A percentile compares a stretch with the other conserved stretches of the same genome.
phyloP scores from a whole-genome alignment of 2,329 filamentous ascomycete species.

The Fusarium ramigenum region DNA sequence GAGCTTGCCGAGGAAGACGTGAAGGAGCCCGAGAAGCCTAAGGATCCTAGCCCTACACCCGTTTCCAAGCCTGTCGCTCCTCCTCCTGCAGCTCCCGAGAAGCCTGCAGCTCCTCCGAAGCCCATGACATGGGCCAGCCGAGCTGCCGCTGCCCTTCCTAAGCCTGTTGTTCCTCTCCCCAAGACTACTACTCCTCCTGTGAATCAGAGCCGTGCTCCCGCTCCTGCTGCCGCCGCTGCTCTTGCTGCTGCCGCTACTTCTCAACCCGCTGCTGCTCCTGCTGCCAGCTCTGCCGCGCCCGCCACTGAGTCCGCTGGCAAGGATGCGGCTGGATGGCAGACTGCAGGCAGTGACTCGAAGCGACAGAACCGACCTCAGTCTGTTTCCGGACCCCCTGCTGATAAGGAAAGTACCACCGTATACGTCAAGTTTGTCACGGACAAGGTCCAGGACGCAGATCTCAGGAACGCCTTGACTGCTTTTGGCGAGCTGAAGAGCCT shows the following conservation, averaged over 20 bases:
- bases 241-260: conserved; percentile 42
- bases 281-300: conserved; percentile 50
- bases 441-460: conserved; percentile 78
- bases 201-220: conserved; percentile 61
- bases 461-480: conserved; percentile 75
- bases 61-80: conserved; percentile 47
- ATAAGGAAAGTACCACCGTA: conserved; percentile 81
- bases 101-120: conserved; percentile 61
- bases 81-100: conserved; percentile 51
- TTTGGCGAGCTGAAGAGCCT: conserved; percentile 79
- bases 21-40: conserved; percentile 72
- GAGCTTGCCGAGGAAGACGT: conserved; percentile 65
- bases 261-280: conserved; percentile 50
- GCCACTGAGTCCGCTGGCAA: conserved; percentile 56
- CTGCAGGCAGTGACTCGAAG: conserved; percentile 84
- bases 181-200: conserved; percentile 67
- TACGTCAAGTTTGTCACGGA: conserved; percentile 98
- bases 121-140: conserved; percentile 81
- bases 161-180: conserved; percentile 62
- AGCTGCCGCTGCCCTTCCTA: conserved; percentile 65
- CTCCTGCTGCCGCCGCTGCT: conserved; percentile 51
- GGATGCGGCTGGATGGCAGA: conserved; percentile 78
- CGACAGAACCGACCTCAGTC: conserved; percentile 80
- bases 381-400: conserved; percentile 65
- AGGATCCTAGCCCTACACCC: conserved; percentile 67